Percentiles rank a stretch among this genome's conserved stretches.
Evolutionary conservation across 345 rosid species (phyloP).

Genomic region (Linum trigynum): DNA sequence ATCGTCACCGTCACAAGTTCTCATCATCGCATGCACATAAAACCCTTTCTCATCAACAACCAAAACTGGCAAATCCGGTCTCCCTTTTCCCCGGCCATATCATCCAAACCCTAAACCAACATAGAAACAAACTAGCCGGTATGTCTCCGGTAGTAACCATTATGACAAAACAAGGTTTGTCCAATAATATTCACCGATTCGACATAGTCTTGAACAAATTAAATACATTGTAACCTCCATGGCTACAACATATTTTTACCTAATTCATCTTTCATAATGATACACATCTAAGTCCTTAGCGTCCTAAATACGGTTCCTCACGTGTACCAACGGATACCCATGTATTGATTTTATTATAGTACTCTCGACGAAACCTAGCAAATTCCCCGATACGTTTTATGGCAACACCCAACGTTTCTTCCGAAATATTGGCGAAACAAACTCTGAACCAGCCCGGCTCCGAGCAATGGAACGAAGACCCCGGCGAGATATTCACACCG

Average conservation of each 20-base stretch:
- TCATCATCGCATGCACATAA: neutral
- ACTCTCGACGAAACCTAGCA: neutral
- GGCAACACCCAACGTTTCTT: constrained; percentile 13
- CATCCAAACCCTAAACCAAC: neutral
- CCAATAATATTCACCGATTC: too few species aligned
- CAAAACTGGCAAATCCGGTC: neutral
- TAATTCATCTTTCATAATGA: too few species aligned
- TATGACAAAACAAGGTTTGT: too few species aligned
- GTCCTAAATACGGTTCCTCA: neutral
- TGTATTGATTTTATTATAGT: neutral
- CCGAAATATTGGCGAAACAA: constrained; percentile 27
- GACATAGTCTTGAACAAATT: too few species aligned
- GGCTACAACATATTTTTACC: too few species aligned
- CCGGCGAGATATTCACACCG: constrained; percentile 20
- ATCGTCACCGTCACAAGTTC: neutral
- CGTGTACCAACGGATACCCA: neutral
- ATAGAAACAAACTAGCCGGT: neutral
- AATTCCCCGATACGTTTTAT: neutral
- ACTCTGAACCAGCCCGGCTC: constrained; percentile 30
- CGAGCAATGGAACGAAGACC: constrained; percentile 24
- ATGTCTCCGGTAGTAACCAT: neutral
- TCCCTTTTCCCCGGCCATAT: neutral
- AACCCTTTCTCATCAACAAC: neutral
- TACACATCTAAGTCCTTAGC: neutral
- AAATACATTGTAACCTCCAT: too few species aligned